These are phyloP conservation scores for Colletotrichum tofieldiae DNA, from an alignment of 2,329 filamentous ascomycete species.

Conservation along the genomic window DNA sequence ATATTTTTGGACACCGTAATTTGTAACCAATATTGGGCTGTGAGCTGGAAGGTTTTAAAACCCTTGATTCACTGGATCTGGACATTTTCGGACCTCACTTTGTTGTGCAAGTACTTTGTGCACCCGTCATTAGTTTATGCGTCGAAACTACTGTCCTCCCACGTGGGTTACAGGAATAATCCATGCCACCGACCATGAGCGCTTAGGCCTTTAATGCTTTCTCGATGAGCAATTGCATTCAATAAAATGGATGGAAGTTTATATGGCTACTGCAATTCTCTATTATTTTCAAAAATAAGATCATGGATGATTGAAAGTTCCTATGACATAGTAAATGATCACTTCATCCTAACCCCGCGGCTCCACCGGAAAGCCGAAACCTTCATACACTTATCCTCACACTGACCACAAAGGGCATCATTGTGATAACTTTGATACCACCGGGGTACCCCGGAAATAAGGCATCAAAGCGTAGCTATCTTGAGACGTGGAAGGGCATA, in stretches of 20 bases:
- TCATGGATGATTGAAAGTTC: no score
- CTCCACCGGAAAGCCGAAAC: neutral
- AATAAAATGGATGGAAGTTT: neutral
- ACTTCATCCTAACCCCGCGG: neutral
- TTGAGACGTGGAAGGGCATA: no score
- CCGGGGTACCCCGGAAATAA: neutral
- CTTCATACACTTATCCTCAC: neutral
- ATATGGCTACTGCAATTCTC: no score
- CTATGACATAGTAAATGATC: neutral
- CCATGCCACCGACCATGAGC: neutral
- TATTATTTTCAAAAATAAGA: no score
- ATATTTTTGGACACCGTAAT: no score
- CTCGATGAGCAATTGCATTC: neutral
- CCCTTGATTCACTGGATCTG: neutral
- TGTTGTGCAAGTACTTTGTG: neutral
- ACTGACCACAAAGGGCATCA: conserved; percentile 10
- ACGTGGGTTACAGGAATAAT: neutral
- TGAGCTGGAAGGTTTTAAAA: no score
- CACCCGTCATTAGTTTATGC: neutral
- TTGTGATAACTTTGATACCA: neutral
- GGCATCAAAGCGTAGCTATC: no score
- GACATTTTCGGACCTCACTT: neutral
- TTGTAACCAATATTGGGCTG: no score
- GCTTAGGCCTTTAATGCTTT: no score
- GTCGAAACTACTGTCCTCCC: neutral